Percentiles rank a stretch among this genome's conserved stretches.
These are phyloP conservation scores for Euptelea pleiosperma DNA, from an alignment of 164 flowering plant species.

Conservation along the genomic window DNA sequence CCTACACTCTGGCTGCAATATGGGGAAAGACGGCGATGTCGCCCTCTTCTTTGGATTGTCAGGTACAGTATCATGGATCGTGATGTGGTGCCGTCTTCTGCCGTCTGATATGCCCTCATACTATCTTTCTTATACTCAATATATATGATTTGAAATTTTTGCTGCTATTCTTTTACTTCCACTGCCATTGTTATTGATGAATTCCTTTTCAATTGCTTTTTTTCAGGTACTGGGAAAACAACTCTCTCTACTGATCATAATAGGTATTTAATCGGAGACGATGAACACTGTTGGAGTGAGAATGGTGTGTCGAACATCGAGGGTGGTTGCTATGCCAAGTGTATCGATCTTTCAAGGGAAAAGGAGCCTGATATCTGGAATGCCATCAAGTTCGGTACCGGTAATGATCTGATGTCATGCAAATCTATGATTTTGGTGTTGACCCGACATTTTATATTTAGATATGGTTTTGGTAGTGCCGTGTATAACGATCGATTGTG, in stretches of 20 bases:
- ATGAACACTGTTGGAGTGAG: conserved; percentile 97
- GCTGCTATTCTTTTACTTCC: conserved; percentile 1
- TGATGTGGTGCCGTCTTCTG: conserved; percentile 9
- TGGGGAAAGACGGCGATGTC: conserved; percentile 96
- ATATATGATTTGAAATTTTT: neutral
- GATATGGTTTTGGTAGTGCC: too few relatives aligned
- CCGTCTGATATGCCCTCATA: conserved; percentile 22
- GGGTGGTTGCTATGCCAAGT: conserved; percentile 98
- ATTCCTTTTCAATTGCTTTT: neutral
- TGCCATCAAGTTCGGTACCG: conserved; percentile 96
- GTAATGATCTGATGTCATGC: conserved; percentile 26
- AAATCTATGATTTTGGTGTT: neutral
- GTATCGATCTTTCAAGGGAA: conserved; percentile 84
- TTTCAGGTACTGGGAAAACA: conserved; percentile 94
- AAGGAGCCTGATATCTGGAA: conserved; percentile 98
- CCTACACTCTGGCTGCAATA: conserved; percentile 96
- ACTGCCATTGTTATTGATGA: neutral
- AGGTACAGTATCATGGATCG: conserved; percentile 50
- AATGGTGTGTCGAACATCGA: conserved; percentile 96
- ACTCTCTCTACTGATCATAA: conserved; percentile 95
- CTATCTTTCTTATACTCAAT: conserved; percentile 10
- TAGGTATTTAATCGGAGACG: conserved; percentile 86
- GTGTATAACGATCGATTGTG: conserved; percentile 5
- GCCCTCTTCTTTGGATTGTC: conserved; percentile 99
- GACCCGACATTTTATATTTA: neutral